These are phyloP conservation scores for Raddia distichophylla DNA, from an alignment of 176 grass and related monocot species.

Conservation along the genomic window DNA sequence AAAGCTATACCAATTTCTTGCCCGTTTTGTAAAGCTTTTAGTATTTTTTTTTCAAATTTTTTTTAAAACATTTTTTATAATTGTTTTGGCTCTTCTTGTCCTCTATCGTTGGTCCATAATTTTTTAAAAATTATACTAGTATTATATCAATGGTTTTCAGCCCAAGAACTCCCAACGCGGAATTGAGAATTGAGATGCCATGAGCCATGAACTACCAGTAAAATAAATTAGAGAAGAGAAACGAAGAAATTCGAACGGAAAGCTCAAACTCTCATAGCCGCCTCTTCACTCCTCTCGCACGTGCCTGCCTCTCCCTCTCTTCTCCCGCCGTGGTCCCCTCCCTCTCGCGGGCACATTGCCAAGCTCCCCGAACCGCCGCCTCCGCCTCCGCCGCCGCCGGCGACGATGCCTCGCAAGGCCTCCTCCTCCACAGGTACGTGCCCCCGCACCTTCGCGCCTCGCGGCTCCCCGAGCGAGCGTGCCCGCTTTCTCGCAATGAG, in stretches of 20 bases:
- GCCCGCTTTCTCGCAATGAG: neutral
- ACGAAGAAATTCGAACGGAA: slow-evolving; percentile 25
- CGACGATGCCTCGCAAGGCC: slow-evolving; percentile 73
- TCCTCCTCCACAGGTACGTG: slow-evolving; percentile 72
- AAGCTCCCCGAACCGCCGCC: slow-evolving; percentile 3
- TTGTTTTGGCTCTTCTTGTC: too few species aligned
- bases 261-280: neutral
- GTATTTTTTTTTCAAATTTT: too few species aligned
- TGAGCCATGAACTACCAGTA: too few species aligned
- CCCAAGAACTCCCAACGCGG: too few species aligned
- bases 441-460: neutral
- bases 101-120: too few species aligned
- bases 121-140: too few species aligned
- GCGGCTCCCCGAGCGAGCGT: neutral
- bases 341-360: slow-evolving; percentile 39
- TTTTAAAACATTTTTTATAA: too few species aligned
- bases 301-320: slow-evolving; percentile 44
- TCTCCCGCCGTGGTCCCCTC: slow-evolving; percentile 38
- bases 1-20: too few species aligned
- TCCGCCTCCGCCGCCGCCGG: slow-evolving; percentile 37
- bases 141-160: too few species aligned
- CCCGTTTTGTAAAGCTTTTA: too few species aligned
- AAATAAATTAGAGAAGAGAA: too few species aligned
- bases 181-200: too few species aligned
- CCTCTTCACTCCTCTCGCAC: slow-evolving; percentile 40